Percentiles rank a stretch among this genome's conserved stretches.
These are phyloP conservation scores for Alternaria gansuensis DNA, from an alignment of 2,329 filamentous ascomycete genomes.

Conservation along the genomic window DNA sequence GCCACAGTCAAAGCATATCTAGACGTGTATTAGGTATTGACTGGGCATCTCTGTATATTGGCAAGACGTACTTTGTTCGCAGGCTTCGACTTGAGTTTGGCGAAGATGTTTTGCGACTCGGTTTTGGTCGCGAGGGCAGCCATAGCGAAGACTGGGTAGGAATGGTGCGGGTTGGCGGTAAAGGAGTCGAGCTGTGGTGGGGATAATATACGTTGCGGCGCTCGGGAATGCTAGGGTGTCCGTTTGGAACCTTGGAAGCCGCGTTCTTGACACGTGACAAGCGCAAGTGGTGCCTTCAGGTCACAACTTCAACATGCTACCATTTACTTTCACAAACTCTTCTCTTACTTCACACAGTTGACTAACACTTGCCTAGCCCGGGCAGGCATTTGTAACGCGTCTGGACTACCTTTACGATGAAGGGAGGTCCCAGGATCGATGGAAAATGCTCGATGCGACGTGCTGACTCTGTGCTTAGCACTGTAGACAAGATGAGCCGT, in stretches of 20 bases:
- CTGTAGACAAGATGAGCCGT: neutral
- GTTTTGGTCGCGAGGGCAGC: constrained; percentile 82
- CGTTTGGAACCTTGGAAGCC: constrained; percentile 10
- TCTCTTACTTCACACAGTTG: neutral
- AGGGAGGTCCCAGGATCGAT: neutral
- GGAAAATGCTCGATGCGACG: neutral
- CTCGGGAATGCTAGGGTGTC: constrained; percentile 40
- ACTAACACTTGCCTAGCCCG: neutral
- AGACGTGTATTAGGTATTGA: constrained; percentile 36
- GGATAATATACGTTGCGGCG: constrained; percentile 40
- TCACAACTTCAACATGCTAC: neutral
- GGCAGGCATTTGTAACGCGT: neutral
- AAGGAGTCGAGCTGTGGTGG: constrained; percentile 43
- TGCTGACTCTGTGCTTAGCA: neutral
- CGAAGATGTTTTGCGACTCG: constrained; percentile 96
- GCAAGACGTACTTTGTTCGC: constrained; percentile 83
- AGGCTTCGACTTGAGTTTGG: constrained; percentile 92
- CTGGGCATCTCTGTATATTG: constrained; percentile 28
- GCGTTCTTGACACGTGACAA: constrained; percentile 27
- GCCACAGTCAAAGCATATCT: constrained; percentile 98
- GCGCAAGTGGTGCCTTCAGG: neutral
- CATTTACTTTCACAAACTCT: neutral
- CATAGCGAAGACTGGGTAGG: constrained; percentile 54
- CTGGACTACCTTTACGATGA: neutral
- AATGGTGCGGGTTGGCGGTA: constrained; percentile 33